Evolutionary conservation across 2,329 filamentous ascomycete species (phyloP).

Genomic region (Colletotrichum incanum): DNA sequence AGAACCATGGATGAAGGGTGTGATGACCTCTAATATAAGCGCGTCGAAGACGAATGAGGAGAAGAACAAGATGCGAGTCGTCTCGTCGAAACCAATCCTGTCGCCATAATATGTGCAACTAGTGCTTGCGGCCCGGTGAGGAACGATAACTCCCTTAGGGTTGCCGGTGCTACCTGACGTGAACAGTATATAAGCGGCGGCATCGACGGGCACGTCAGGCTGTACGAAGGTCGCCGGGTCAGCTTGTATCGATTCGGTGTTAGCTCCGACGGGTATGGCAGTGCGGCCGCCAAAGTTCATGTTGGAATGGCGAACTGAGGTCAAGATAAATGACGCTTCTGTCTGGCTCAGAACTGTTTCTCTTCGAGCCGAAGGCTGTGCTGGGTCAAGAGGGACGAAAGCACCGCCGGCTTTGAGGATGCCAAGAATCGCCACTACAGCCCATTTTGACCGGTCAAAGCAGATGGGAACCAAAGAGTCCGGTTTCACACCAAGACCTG

Average conservation of each 20-base stretch:
- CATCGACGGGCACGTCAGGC: neutral
- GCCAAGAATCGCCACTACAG: constrained; percentile 44
- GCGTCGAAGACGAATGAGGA: constrained; percentile 44
- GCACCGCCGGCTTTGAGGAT: constrained; percentile 49
- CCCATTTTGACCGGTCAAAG: constrained; percentile 46
- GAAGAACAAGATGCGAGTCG: constrained; percentile 47
- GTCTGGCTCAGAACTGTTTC: neutral
- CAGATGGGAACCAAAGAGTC: constrained; percentile 39
- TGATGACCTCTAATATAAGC: constrained; percentile 35
- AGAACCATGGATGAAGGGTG: constrained; percentile 50
- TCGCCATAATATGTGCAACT: constrained; percentile 2
- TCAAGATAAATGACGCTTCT: neutral
- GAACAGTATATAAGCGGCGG: constrained; percentile 60
- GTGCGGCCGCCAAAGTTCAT: neutral
- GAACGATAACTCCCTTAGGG: constrained; percentile 64
- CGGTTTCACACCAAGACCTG: constrained; percentile 1
- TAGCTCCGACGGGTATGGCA: neutral
- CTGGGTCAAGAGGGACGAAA: constrained; percentile 43
- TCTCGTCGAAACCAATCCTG: constrained; percentile 20
- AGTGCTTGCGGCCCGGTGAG: constrained; percentile 43
- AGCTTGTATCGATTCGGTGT: neutral
- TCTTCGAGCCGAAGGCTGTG: neutral
- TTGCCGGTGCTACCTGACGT: constrained; percentile 68
- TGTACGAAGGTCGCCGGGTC: neutral
- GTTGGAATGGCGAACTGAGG: neutral